These are phyloP conservation scores for Oenanthe sinensis DNA, from an alignment of 129 eudicot genomes.

Conservation along the genomic window DNA sequence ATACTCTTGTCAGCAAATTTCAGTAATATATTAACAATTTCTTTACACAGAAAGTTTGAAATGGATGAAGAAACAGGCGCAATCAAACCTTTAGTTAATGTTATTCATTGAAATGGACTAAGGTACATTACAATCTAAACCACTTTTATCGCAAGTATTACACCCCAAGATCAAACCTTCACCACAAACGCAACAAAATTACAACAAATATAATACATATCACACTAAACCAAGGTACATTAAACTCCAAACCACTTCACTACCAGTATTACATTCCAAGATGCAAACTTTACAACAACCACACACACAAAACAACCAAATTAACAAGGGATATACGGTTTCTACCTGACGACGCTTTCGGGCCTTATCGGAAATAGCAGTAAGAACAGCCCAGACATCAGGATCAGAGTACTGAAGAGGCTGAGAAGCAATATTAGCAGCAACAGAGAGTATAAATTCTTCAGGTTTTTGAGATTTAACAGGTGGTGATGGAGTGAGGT, in stretches of 20 bases:
- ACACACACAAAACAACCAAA: neutral
- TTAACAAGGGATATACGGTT: neutral
- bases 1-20: conserved; percentile 18
- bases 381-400: conserved; percentile 88
- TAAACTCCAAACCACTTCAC: neutral
- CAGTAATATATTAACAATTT: conserved; percentile 1
- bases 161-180: neutral
- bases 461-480: conserved; percentile 18
- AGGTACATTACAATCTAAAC: neutral
- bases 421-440: conserved; percentile 65
- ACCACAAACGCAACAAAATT: neutral
- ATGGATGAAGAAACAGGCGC: neutral
- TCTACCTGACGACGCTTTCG: conserved; percentile 77
- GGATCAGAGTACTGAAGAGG: conserved; percentile 73
- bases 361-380: conserved; percentile 80
- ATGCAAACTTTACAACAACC: neutral
- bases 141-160: neutral
- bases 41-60: neutral
- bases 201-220: neutral
- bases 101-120: neutral
- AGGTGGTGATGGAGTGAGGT: neutral
- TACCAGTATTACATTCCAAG: neutral
- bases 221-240: neutral
- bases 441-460: conserved; percentile 54
- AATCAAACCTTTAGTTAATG: neutral